Percentiles rank a stretch among this genome's conserved stretches.
phyloP scores from a whole-genome alignment of 2,329 filamentous ascomycete species.

The Scopulariopsis brevicaulis region DNA sequence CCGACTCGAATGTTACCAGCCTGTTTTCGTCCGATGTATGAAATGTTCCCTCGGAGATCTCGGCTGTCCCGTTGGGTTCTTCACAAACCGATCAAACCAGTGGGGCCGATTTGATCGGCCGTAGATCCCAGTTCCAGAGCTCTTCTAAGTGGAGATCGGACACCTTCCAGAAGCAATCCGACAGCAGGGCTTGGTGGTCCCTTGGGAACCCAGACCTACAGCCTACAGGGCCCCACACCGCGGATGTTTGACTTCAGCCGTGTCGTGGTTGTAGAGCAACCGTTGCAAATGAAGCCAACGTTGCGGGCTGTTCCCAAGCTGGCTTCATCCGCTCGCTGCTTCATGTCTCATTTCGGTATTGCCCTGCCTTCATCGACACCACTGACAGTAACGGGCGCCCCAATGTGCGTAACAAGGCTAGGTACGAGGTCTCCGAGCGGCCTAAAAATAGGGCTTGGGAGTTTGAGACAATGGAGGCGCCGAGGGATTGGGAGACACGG shows the following conservation, averaged over 20 bases:
- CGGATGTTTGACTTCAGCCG: neutral
- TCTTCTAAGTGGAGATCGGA: constrained; percentile 4
- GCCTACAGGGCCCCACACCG: neutral
- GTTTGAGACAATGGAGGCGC: neutral
- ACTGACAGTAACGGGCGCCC: neutral
- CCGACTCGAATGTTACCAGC: neutral
- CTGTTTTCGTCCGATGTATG: constrained; percentile 4
- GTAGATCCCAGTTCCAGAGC: constrained; percentile 1
- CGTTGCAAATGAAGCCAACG: neutral
- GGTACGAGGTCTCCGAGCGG: neutral
- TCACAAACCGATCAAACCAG: neutral
- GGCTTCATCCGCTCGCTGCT: neutral
- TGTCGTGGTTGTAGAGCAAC: neutral
- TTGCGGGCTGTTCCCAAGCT: neutral
- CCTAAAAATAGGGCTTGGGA: neutral
- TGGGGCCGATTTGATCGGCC: constrained; percentile 4
- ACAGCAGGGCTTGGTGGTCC: constrained; percentile 4
- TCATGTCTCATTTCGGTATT: neutral
- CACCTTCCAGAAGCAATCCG: constrained; percentile 1
- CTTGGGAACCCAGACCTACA: neutral
- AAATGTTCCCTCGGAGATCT: neutral
- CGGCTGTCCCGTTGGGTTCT: neutral
- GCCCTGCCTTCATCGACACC: neutral
- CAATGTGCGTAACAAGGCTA: neutral
- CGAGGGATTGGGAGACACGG: neutral